These are phyloP conservation scores for Vaccinium vitisidaea DNA, from an alignment of 148 eudicot species.

Conservation along the genomic window DNA sequence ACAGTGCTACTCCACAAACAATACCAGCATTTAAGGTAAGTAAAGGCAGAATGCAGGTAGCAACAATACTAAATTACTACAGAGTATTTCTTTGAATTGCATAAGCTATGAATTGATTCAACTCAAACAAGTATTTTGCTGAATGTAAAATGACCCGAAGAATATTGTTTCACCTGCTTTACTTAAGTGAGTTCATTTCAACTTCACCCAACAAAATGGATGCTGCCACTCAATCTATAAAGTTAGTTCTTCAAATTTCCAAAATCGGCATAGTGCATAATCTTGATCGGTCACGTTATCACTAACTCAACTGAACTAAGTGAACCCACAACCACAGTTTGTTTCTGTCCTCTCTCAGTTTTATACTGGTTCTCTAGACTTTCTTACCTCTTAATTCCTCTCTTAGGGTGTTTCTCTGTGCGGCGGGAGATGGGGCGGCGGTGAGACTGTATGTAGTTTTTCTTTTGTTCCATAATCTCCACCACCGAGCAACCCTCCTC, in stretches of 20 bases:
- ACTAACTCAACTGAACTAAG: neutral
- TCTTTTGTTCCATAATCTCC: no score
- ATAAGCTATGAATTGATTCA: neutral
- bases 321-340: neutral
- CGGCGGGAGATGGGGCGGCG: no score
- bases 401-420: no score
- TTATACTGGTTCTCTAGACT: no score
- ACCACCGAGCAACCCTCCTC: no score
- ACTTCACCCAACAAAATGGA: neutral
- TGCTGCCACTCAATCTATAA: neutral
- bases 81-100: neutral
- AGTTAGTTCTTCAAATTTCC: neutral
- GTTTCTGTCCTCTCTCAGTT: no score
- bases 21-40: neutral
- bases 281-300: neutral
- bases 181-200: neutral
- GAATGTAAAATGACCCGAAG: neutral
- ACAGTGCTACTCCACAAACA: constrained; percentile 66
- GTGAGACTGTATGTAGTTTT: no score
- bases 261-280: neutral
- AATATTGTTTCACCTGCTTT: neutral
- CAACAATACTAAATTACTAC: neutral
- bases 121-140: neutral
- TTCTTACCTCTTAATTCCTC: no score
- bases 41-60: neutral